A percentile compares a stretch with the other conserved stretches of the same genome.
These are phyloP conservation scores for Nicotiana noctiflora DNA, from an alignment of 257 asterid genomes.

Conservation along the genomic window DNA sequence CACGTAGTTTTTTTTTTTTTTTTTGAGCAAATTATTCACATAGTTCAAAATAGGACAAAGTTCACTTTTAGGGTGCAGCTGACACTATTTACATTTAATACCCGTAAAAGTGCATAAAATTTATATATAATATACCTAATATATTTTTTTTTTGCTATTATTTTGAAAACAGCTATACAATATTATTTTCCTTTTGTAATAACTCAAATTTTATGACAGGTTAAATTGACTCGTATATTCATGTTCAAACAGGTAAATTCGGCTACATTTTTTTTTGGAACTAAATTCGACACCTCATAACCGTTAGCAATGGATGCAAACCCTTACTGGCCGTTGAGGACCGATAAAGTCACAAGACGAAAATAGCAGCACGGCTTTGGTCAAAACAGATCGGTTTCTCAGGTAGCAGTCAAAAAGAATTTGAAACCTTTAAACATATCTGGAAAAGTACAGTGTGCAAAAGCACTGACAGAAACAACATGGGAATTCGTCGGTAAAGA, in stretches of 20 bases:
- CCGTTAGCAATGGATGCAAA: neutral
- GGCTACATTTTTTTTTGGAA: too few relatives aligned
- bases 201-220: neutral
- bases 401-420: neutral
- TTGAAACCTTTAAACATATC: neutral
- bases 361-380: neutral
- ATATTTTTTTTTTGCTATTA: too few relatives aligned
- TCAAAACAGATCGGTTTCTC: neutral
- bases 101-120: too few relatives aligned
- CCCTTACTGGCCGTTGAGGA: neutral
- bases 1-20: too few relatives aligned
- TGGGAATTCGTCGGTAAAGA: neutral
- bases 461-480: neutral
- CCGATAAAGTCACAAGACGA: neutral
- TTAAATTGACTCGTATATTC: neutral
- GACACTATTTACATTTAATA: too few relatives aligned
- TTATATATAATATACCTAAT: too few relatives aligned
- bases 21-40: too few relatives aligned
- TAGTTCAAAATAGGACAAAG: too few relatives aligned
- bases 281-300: neutral
- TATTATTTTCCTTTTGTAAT: too few relatives aligned
- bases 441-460: neutral
- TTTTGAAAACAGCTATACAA: too few relatives aligned
- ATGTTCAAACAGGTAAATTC: neutral
- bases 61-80: too few relatives aligned